phyloP scores from a whole-genome alignment of 306 rosid species.

The Erythrophleum fordii region DNA sequence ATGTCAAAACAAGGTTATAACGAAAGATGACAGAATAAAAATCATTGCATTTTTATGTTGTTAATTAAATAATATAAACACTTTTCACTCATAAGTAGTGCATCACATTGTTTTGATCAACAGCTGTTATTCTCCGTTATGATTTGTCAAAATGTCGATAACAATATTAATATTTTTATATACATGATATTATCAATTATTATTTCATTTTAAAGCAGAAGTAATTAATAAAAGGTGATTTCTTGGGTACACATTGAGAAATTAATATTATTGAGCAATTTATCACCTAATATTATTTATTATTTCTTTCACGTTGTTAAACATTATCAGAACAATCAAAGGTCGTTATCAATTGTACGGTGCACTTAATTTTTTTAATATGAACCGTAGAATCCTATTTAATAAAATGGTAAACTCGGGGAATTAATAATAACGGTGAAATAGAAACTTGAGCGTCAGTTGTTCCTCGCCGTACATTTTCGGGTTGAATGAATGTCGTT shows the following conservation, averaged over 20 bases:
- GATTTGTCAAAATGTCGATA: too few species aligned
- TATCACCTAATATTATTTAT: not conserved
- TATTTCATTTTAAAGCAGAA: not conserved
- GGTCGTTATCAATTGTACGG: not conserved
- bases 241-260: not conserved
- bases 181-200: too few species aligned
- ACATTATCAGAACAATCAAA: not conserved
- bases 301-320: not conserved
- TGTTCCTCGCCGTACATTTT: constrained; percentile 55
- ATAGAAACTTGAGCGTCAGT: constrained; percentile 37
- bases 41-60: too few species aligned
- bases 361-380: not conserved
- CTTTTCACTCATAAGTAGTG: too few species aligned
- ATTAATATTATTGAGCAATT: not conserved
- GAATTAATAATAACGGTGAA: too few species aligned
- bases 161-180: too few species aligned
- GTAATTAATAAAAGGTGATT: not conserved
- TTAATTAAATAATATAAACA: too few species aligned
- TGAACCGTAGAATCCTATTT: not conserved
- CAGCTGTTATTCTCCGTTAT: too few species aligned
- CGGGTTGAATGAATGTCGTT: constrained; percentile 35
- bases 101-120: too few species aligned
- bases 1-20: too few species aligned
- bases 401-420: too few species aligned
- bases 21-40: too few species aligned